Conservation (phyloP, 1,284 basidiomycete genomes). For the Fomes fomentarius region DNA sequence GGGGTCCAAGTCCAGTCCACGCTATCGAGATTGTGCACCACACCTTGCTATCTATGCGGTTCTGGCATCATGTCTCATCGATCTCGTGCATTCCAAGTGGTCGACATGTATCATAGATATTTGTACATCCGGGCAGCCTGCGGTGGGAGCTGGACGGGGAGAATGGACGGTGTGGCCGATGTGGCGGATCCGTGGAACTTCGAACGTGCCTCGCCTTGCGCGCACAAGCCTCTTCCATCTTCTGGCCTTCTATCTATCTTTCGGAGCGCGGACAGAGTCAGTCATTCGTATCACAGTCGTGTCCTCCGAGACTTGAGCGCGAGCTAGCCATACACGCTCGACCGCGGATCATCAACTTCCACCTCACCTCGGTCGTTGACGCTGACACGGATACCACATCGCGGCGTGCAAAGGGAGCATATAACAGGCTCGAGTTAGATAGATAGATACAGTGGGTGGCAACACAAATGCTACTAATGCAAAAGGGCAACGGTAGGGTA, state of each 20-base stretch:
- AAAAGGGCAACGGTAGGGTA: constrained; percentile 21
- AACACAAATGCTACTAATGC: constrained; percentile 9
- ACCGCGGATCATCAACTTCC: not conserved
- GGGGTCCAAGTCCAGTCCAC: no score
- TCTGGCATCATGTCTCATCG: no score
- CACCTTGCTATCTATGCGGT: no score
- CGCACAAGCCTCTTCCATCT: not conserved
- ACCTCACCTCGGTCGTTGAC: no score
- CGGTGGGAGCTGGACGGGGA: not conserved
- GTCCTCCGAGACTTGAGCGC: not conserved
- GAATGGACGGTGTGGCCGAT: not conserved
- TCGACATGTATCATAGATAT: no score
- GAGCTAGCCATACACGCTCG: not conserved
- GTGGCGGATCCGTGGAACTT: no score
- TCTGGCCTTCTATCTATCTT: not conserved
- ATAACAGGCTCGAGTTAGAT: not conserved
- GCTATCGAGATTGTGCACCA: no score
- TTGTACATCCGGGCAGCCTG: not conserved
- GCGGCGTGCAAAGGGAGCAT: not conserved
- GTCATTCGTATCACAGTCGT: no score
- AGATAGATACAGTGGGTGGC: constrained; percentile 21
- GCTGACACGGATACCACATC: no score
- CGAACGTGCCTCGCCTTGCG: no score
- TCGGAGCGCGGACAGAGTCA: not conserved
- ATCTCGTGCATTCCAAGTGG: no score